These are phyloP conservation scores for Phylloboletellus chloephorus DNA, from an alignment of 1,284 basidiomycete species.

Conservation along the genomic window DNA sequence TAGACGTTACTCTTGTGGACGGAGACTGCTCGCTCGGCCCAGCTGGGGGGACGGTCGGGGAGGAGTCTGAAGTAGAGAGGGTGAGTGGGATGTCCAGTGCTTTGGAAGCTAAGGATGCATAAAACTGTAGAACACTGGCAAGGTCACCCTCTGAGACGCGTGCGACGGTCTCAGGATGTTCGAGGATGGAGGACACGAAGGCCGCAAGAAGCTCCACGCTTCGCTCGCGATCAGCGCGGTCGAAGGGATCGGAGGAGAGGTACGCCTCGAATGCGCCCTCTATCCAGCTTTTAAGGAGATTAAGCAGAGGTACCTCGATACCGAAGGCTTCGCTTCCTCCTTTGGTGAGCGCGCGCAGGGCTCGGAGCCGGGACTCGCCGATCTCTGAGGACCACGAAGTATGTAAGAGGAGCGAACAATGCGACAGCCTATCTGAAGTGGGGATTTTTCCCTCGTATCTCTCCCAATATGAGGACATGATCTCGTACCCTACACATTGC, in stretches of 20 bases:
- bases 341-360: slow-evolving; percentile 54
- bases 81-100: slow-evolving; percentile 39
- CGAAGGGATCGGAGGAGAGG: slow-evolving; percentile 36
- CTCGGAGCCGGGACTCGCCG: slow-evolving; percentile 65
- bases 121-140: slow-evolving; percentile 50
- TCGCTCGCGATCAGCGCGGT: slow-evolving; percentile 54
- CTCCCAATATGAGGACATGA: slow-evolving; percentile 62
- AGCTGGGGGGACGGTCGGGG: slow-evolving; percentile 23
- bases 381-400: slow-evolving; percentile 55
- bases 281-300: slow-evolving; percentile 58
- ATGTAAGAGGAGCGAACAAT: slow-evolving; percentile 56
- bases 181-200: slow-evolving; percentile 49
- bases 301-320: slow-evolving; percentile 52
- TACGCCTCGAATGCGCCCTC: slow-evolving; percentile 55
- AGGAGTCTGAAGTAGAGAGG: slow-evolving; percentile 24
- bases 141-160: slow-evolving; percentile 55
- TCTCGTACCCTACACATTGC: slow-evolving; percentile 64
- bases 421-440: slow-evolving; percentile 54
- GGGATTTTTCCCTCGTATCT: slow-evolving; percentile 44
- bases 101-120: slow-evolving; percentile 51
- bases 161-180: slow-evolving; percentile 47
- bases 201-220: slow-evolving; percentile 54
- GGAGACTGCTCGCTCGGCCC: slow-evolving; percentile 27
- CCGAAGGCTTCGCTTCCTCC: slow-evolving; percentile 57
- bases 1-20: slow-evolving; percentile 24